A percentile compares a stretch with the other conserved stretches of the same genome.
Conservation (phyloP, 73 alveolate species). For the Paramecium primaurelia region DNA sequence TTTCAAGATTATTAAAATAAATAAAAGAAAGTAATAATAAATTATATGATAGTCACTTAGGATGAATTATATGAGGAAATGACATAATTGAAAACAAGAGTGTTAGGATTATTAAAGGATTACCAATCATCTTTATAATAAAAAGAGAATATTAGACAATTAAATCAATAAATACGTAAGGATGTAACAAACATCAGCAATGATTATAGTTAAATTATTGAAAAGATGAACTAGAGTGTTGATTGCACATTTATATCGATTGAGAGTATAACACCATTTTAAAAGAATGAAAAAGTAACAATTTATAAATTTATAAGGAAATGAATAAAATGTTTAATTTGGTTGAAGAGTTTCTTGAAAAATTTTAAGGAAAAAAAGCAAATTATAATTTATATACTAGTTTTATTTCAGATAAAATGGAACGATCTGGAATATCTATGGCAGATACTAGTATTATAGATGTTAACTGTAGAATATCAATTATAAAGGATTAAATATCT, state of each 20-base stretch:
- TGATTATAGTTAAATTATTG: not conserved
- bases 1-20: not conserved
- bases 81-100: slow-evolving; percentile 23
- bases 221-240: slow-evolving; percentile 13
- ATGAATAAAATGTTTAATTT: slow-evolving; percentile 44
- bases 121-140: not conserved
- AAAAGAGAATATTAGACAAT: slow-evolving; percentile 21
- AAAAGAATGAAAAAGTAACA: slow-evolving; percentile 4
- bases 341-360: slow-evolving; percentile 31
- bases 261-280: not conserved
- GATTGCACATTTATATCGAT: slow-evolving; percentile 11
- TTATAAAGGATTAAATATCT: not conserved
- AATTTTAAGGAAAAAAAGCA: slow-evolving; percentile 18
- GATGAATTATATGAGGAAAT: slow-evolving; percentile 51
- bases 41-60: not conserved
- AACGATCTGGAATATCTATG: slow-evolving; percentile 24
- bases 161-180: not conserved
- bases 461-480: not conserved
- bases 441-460: slow-evolving; percentile 39
- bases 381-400: slow-evolving; percentile 22
- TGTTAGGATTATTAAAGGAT: slow-evolving; percentile 14
- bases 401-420: slow-evolving; percentile 10
- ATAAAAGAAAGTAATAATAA: not conserved
- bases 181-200: slow-evolving; percentile 5
- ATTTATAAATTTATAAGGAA: not conserved